A percentile compares a stretch with the other conserved stretches of the same genome.
These are phyloP conservation scores for Venturia effusa DNA, from an alignment of 2,329 filamentous ascomycete genomes.

Conservation along the genomic window DNA sequence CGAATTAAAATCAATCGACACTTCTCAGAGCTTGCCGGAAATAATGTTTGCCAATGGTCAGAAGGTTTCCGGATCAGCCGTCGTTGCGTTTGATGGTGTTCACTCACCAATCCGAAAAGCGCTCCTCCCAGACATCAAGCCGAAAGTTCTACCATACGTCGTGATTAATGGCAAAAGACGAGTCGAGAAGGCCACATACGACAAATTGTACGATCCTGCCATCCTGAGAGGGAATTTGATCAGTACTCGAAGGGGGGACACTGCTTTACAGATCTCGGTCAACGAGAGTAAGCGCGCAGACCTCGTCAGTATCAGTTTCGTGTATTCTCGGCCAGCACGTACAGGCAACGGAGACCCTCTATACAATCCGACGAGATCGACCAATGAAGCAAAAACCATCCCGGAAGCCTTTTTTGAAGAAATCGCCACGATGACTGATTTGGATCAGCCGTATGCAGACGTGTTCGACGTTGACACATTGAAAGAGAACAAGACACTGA, in stretches of 20 bases:
- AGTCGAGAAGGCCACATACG: slow-evolving; percentile 14
- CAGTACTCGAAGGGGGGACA: slow-evolving; percentile 16
- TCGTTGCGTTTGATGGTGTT: slow-evolving; percentile 28
- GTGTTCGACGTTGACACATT: slow-evolving; percentile 24
- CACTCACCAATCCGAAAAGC: slow-evolving; percentile 25
- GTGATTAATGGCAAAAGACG: slow-evolving; percentile 25
- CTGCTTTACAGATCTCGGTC: slow-evolving; percentile 24
- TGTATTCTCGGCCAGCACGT: slow-evolving; percentile 26
- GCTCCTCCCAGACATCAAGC: slow-evolving; percentile 17
- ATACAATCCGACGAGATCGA: slow-evolving; percentile 23
- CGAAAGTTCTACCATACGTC: slow-evolving; percentile 26
- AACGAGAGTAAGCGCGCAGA: slow-evolving; percentile 16
- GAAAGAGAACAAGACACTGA: slow-evolving; percentile 21
- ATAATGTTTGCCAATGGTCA: slow-evolving; percentile 12
- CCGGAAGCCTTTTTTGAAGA: slow-evolving; percentile 27
- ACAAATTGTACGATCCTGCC: slow-evolving; percentile 15
- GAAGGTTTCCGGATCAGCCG: slow-evolving; percentile 13
- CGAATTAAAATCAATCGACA: slow-evolving; percentile 15
- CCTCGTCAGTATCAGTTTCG: slow-evolving; percentile 27
- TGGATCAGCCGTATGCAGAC: slow-evolving; percentile 21
- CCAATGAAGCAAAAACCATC: slow-evolving; percentile 22
- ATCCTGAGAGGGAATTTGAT: slow-evolving; percentile 16
- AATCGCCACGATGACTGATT: slow-evolving; percentile 17
- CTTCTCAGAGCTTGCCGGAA: not conserved
- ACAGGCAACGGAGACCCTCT: slow-evolving; percentile 20